Evolutionary conservation across 2,329 filamentous ascomycete genomes (phyloP), one percentile per base, ranked within the genome.

Genomic region (Colletotrichum abscissum): DNA sequence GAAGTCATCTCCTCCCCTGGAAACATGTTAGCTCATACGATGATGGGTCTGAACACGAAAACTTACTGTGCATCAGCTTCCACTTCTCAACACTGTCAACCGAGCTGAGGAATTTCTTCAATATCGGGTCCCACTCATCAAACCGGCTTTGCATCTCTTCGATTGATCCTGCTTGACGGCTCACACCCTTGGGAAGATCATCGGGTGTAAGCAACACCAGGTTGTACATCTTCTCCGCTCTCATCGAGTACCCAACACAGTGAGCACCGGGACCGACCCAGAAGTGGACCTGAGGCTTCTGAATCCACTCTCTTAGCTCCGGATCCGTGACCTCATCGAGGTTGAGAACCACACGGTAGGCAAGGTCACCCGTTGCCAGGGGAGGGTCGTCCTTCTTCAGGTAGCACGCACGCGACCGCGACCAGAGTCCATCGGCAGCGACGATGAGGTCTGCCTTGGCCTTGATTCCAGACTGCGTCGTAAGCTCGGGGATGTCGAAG

Each of bases 191-290:
- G 0, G 90, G 89, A 0, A 93, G 79, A 75, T 92, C 87, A 77
- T 94, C 92, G 0, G 92, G 92, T 11, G 89, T 87, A 1, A 93
- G 81, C 1, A 94, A 81, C 0, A 93, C 92, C 5, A 94, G 86
- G 70, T 94, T 94, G 75, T 89, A 92, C 84, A 91, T 87, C 0
- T 83, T 82, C 0, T 91, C 90, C 0, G 83, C 86, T 1, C 90
- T 85, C 63, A 94, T 78, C 0, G 89, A 89, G 79, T 93, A 94
- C 0, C 86, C 88, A 0, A 93, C 89, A 0, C 86, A 90, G 76
- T 94, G 91, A 1, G 88, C 84, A 1, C 85, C 84, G 0, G 91
- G 89, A 0, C 92, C 92, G 9, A 91, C 83, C 92, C 92, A 94
- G 78, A 92, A 90, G 75, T 90, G 86, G 12, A 88, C 85, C 1